A percentile compares a stretch with the other conserved stretches of the same genome.
phyloP scores from a whole-genome alignment of 164 flowering plant species.

The Houttuynia cordata region DNA sequence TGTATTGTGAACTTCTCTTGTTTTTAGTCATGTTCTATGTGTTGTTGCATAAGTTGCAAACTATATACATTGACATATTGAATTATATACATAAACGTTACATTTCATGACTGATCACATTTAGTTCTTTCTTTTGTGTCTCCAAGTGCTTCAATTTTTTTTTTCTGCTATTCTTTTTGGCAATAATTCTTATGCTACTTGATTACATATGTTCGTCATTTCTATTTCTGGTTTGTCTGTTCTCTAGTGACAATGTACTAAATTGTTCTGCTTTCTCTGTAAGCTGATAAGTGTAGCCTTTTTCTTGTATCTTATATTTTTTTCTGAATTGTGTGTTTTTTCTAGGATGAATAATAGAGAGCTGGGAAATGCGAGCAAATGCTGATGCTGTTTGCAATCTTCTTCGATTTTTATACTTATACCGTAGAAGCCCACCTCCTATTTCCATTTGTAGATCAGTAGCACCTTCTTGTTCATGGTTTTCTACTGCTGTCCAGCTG shows the following conservation, averaged over 20 bases:
- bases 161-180: too few species aligned
- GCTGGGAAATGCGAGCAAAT: background rate
- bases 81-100: too few species aligned
- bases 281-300: background rate
- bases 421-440: background rate
- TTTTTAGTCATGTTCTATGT: too few species aligned
- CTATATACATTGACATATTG: too few species aligned
- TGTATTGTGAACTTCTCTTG: too few species aligned
- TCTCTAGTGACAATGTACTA: background rate
- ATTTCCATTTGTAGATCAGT: background rate
- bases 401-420: background rate
- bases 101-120: too few species aligned
- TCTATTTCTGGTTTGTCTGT: background rate
- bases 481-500: conserved; percentile 1
- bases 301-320: too few species aligned
- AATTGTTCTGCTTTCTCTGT: background rate
- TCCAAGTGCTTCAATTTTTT: too few species aligned
- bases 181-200: too few species aligned
- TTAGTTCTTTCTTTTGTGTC: too few species aligned
- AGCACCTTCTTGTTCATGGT: background rate
- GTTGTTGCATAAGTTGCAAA: too few species aligned
- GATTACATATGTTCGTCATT: too few species aligned
- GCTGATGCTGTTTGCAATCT: background rate
- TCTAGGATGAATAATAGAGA: background rate
- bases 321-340: background rate